Base-by-base conservation (phyloP, 495 filamentous ascomycete genomes). In the Neohortaea acidophila region DNA sequence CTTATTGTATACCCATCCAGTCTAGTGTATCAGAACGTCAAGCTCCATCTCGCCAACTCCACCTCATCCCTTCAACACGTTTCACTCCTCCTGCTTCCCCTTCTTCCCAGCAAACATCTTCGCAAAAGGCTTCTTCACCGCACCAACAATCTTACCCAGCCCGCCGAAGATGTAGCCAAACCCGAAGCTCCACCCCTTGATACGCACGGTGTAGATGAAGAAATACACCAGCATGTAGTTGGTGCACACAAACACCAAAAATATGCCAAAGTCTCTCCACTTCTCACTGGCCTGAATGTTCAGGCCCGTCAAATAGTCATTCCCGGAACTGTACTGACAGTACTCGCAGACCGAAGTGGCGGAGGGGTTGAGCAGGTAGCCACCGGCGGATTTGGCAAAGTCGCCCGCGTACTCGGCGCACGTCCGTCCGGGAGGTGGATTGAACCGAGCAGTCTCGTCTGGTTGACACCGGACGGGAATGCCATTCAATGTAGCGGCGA, bases 141-240 rank as follows among this genome's bases (percentile, higher is more conserved):
- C 12, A 1, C 57, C 52, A 39, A 66, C 51, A 9, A 65, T 25
- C 60, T 65, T 62, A 1, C 69, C 74, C 18, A 66, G 25, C 1
- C 49, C 46, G 1, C 66, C 58, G 49, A 74, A 76, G 6, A 80
- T 12, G 38, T 60, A 62, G 0, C 74, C 70, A 27, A 84, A 59
- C 0, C 81, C 81, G 49, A 85, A 85, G 8, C 60, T 69, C 79
- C 77, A 84, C 5, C 76, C 69, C 43, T 68, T 68, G 32, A 89
- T 70, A 13, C 81, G 64, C 3, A 84, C 72, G 1, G 77, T 79
- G 54, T 81, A 89, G 37, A 87, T 71, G 44, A 91, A 83, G 63
- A 91, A 86, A 57, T 85, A 87, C 0, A 91, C 77, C 31, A 87
- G 64, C 26, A 61, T 52, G 75, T 77, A 87, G 51, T 87, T 87